phyloP scores from a whole-genome alignment of 2,329 filamentous ascomycete species.

The Cordyceps tenuipes region DNA sequence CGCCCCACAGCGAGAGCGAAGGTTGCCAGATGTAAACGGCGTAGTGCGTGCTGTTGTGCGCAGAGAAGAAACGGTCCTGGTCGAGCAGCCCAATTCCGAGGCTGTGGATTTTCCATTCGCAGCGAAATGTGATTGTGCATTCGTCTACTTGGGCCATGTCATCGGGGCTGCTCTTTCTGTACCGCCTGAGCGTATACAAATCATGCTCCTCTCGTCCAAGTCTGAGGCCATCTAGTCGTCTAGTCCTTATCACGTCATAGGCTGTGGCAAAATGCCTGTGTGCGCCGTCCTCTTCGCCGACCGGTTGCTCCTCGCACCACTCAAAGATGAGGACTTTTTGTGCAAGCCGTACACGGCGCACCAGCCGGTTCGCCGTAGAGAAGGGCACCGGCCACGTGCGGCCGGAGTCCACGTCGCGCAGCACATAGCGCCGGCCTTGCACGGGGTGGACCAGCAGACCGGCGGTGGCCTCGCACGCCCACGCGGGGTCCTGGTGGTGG shows the following conservation, averaged over 20 bases:
- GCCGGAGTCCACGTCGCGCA: conserved; percentile 42
- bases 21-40: conserved; percentile 55
- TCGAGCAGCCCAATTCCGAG: conserved; percentile 45
- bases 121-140: conserved; percentile 42
- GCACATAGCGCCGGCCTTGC: conserved; percentile 26
- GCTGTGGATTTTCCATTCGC: conserved; percentile 54
- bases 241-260: conserved; percentile 37
- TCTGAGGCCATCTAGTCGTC: neutral
- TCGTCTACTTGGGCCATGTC: neutral
- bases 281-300: conserved; percentile 30
- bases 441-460: conserved; percentile 47
- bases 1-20: conserved; percentile 45
- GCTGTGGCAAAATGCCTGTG: conserved; percentile 53
- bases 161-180: neutral
- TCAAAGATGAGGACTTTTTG: conserved; percentile 52
- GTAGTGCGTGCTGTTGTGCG: conserved; percentile 52
- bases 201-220: conserved; percentile 5
- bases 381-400: conserved; percentile 42
- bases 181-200: neutral
- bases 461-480: conserved; percentile 46
- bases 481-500: conserved; percentile 39
- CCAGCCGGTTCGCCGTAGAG: conserved; percentile 36
- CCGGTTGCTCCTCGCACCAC: conserved; percentile 46
- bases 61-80: conserved; percentile 54
- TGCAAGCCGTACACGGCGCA: conserved; percentile 47